These are phyloP conservation scores for Ambrosia artemisiifolia DNA, from an alignment of 129 eudicot species.

Conservation along the genomic window DNA sequence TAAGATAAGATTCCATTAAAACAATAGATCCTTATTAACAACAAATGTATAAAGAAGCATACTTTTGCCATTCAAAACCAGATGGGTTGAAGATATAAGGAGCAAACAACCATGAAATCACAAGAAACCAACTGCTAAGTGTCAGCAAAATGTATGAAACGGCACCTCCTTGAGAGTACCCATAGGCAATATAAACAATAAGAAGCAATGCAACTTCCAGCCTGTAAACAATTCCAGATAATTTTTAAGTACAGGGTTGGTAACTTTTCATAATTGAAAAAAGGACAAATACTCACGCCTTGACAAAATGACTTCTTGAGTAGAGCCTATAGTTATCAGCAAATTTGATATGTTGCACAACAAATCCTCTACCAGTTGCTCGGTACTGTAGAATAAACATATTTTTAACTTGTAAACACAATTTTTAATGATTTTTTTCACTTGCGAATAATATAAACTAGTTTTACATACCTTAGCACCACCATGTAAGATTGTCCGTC, in stretches of 20 bases:
- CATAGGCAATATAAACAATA: slow-evolving; percentile 79
- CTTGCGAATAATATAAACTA: neutral
- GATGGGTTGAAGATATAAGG: slow-evolving; percentile 98
- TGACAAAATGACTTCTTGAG: slow-evolving; percentile 96
- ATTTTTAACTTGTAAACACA: slow-evolving; percentile 1
- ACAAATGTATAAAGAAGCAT: slow-evolving; percentile 24
- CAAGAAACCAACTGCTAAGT: slow-evolving; percentile 97
- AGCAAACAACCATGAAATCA: slow-evolving; percentile 95
- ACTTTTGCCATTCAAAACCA: slow-evolving; percentile 99
- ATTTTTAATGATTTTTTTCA: slow-evolving; percentile 5
- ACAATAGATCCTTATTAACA: neutral
- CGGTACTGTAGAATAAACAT: slow-evolving; percentile 54
- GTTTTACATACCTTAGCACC: slow-evolving; percentile 84
- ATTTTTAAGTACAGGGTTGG: neutral
- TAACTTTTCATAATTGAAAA: neutral
- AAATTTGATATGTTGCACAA: slow-evolving; percentile 93
- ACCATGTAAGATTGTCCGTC: slow-evolving; percentile 94
- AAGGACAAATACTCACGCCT: slow-evolving; percentile 61
- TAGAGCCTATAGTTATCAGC: slow-evolving; percentile 97
- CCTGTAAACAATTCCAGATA: slow-evolving; percentile 35
- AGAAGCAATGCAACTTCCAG: slow-evolving; percentile 95
- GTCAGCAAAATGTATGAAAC: slow-evolving; percentile 72
- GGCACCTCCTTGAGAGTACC: slow-evolving; percentile 69
- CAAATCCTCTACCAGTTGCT: slow-evolving; percentile 99
- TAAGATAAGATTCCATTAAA: neutral